Percentiles rank a stretch among this genome's conserved stretches.
phyloP scores from a whole-genome alignment of 2,329 filamentous ascomycete genomes.

The Colletotrichum tofieldiae region DNA sequence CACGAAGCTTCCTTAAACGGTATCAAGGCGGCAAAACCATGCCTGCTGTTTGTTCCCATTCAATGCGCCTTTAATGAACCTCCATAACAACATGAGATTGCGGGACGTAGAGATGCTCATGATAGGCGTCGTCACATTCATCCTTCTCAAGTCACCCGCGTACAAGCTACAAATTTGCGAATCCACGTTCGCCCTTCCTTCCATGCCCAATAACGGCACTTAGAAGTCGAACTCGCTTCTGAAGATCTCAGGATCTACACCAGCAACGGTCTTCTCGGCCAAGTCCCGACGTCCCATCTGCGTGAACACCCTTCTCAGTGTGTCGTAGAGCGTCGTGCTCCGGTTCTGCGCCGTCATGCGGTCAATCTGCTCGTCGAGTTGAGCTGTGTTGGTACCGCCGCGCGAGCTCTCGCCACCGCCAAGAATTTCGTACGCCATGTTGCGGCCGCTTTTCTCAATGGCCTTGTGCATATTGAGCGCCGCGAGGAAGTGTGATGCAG shows the following conservation, averaged over 20 bases:
- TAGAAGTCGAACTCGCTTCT: conserved; percentile 91
- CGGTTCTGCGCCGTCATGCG: conserved; percentile 95
- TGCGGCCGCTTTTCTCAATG: conserved; percentile 87
- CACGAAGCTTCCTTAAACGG: background rate
- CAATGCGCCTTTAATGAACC: background rate
- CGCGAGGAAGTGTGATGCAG: conserved; percentile 91
- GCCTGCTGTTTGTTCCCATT: background rate
- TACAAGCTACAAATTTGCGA: background rate
- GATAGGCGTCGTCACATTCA: conserved; percentile 12
- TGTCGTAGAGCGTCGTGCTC: conserved; percentile 97
- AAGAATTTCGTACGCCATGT: conserved; percentile 87
- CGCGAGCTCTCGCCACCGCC: conserved; percentile 61
- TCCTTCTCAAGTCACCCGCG: background rate
- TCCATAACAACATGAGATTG: background rate
- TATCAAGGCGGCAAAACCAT: background rate
- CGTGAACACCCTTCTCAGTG: conserved; percentile 92
- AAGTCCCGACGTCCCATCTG: conserved; percentile 94
- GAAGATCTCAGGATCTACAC: conserved; percentile 93
- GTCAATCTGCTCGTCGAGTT: conserved; percentile 81
- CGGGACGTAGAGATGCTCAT: background rate
- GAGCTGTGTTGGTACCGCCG: conserved; percentile 60
- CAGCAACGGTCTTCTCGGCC: conserved; percentile 87
- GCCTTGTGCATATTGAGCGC: conserved; percentile 96
- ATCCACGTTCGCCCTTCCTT: background rate
- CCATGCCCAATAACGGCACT: conserved; percentile 18